Conservation (phyloP, 1,139 yeast genomes). For the Sugiyamaella japonica region DNA sequence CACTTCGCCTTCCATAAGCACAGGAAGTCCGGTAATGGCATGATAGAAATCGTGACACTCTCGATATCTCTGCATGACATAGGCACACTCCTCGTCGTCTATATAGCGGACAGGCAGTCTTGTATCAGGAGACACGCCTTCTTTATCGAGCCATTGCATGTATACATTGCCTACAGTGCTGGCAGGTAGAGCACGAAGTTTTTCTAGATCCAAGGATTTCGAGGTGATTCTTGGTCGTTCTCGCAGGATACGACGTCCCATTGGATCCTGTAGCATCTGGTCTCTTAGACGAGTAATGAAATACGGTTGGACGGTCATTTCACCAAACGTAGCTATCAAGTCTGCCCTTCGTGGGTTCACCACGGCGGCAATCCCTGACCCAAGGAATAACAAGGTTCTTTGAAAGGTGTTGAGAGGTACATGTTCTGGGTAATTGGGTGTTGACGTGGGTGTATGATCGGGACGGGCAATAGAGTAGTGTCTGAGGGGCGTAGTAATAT, state of each 20-base stretch:
- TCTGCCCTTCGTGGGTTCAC: constrained; percentile 74
- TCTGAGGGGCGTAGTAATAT: neutral
- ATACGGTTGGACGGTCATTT: constrained; percentile 76
- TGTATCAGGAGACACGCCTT: constrained; percentile 92
- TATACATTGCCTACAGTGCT: constrained; percentile 78
- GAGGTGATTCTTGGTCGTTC: constrained; percentile 86
- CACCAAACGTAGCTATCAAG: constrained; percentile 91
- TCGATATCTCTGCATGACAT: constrained; percentile 85
- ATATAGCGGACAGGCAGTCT: constrained; percentile 84
- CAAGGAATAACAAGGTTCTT: constrained; percentile 60
- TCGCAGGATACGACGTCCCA: constrained; percentile 73
- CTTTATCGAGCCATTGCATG: constrained; percentile 77
- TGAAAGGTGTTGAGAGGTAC: constrained; percentile 71
- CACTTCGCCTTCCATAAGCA: constrained; percentile 91
- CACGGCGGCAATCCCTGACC: constrained; percentile 82
- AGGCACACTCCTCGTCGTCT: constrained; percentile 88
- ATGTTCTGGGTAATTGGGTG: constrained; percentile 63
- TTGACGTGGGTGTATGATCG: no score
- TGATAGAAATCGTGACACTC: constrained; percentile 98
- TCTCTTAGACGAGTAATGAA: constrained; percentile 62
- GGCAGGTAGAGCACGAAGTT: constrained; percentile 61
- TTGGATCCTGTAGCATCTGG: constrained; percentile 71
- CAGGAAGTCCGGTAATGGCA: constrained; percentile 86
- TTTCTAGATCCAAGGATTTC: constrained; percentile 61
- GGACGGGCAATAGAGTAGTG: neutral